These are phyloP conservation scores for Beauveria asiatica DNA, from an alignment of 2,329 filamentous ascomycete species.

Conservation along the genomic window DNA sequence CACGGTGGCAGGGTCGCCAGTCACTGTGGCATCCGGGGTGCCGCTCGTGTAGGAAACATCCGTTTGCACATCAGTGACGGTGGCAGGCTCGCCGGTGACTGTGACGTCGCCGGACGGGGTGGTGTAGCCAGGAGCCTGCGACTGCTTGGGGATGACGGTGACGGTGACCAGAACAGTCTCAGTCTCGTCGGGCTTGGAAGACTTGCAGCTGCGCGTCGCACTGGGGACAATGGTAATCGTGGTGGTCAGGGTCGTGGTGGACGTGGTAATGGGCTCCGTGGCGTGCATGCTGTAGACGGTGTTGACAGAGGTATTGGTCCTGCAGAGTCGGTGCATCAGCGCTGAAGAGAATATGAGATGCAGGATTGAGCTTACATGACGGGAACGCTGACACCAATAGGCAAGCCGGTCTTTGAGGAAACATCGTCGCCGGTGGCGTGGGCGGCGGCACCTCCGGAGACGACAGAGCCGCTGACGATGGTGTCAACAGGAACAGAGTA, in stretches of 20 bases:
- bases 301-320: slow-evolving; percentile 25
- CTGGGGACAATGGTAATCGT: slow-evolving; percentile 14
- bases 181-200: background rate
- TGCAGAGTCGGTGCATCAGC: slow-evolving; percentile 11
- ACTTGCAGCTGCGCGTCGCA: background rate
- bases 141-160: slow-evolving; percentile 10
- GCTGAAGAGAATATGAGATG: too few relatives aligned
- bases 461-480: background rate
- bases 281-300: slow-evolving; percentile 25
- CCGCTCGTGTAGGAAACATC: slow-evolving; percentile 7
- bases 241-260: slow-evolving; percentile 12
- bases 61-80: slow-evolving; percentile 4
- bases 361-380: slow-evolving; percentile 24
- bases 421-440: background rate
- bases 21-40: slow-evolving; percentile 18
- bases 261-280: slow-evolving; percentile 15
- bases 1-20: slow-evolving; percentile 17
- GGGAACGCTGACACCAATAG: slow-evolving; percentile 20
- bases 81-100: slow-evolving; percentile 1
- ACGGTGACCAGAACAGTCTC: slow-evolving; percentile 18
- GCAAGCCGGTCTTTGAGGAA: background rate
- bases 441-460: background rate
- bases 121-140: background rate
- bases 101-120: slow-evolving; percentile 7
- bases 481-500: slow-evolving; percentile 1